Evolutionary conservation across 2,329 filamentous ascomycete species (phyloP).

Genomic region (Fusarium nanum): DNA sequence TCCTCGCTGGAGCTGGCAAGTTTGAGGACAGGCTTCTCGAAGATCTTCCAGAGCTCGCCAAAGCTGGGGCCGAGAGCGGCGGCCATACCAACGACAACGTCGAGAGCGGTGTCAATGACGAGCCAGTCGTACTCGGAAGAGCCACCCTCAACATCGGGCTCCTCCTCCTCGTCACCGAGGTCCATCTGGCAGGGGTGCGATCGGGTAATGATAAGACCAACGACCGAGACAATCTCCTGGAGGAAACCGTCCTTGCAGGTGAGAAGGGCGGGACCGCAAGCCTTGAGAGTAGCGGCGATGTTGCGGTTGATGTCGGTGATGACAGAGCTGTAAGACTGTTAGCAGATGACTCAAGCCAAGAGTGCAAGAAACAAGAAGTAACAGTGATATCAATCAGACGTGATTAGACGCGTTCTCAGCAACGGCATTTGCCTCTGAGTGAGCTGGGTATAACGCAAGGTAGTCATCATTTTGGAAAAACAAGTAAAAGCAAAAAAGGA

Average conservation of each 20-base stretch:
- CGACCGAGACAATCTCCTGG: slow-evolving; percentile 78
- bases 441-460: slow-evolving; percentile 98
- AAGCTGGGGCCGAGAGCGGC: slow-evolving; percentile 85
- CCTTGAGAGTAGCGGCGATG: slow-evolving; percentile 88
- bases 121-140: slow-evolving; percentile 98
- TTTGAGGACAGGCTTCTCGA: slow-evolving; percentile 90
- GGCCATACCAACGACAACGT: slow-evolving; percentile 87
- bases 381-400: slow-evolving; percentile 50
- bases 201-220: slow-evolving; percentile 85
- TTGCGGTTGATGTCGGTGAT: slow-evolving; percentile 97
- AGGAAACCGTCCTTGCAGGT: slow-evolving; percentile 75
- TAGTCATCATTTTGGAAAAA: slow-evolving; percentile 78
- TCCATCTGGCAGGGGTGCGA: slow-evolving; percentile 94
- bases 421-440: slow-evolving; percentile 94
- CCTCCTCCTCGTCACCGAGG: slow-evolving; percentile 82
- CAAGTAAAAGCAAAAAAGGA: slow-evolving; percentile 33
- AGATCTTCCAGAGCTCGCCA: slow-evolving; percentile 91
- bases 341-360: slow-evolving; percentile 50
- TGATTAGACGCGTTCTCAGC: slow-evolving; percentile 80
- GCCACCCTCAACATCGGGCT: slow-evolving; percentile 76
- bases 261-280: slow-evolving; percentile 88
- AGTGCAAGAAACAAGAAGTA: slow-evolving; percentile 41
- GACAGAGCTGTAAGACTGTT: slow-evolving; percentile 72
- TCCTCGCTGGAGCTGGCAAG: slow-evolving; percentile 87
- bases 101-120: slow-evolving; percentile 91